Base-by-base conservation (phyloP, 169 alveolate genomes). In the Perkinsus olseni region DNA sequence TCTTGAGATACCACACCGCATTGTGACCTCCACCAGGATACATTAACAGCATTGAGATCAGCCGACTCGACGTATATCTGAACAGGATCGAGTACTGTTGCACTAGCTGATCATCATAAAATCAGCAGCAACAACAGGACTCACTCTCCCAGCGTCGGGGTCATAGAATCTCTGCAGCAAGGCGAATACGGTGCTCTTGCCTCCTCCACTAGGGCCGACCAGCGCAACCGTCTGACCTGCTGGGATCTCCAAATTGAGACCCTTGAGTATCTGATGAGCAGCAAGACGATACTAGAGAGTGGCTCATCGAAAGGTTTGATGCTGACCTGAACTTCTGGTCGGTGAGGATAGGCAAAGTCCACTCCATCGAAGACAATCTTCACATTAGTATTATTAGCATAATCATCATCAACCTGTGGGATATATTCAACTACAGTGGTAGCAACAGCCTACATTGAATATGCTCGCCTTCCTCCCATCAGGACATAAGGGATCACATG, bases 161-260 rank as follows among this genome's bases (percentile, higher is more conserved):
- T 94, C 96, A 92, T 97, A 97, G 94, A 97, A 97, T 93, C 98
- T 95, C 92, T 95, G 95, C 3, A 98, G 93, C 48, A 98, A 93
- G 91, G 97, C 95, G 93, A 96, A 95, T 40, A 97, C 95, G 6
- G 99, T 97, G 38, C 97, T 94, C 94, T 97, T 97, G 21, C 99
- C 99, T 13, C 97, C 93, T 0, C 99, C 99, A n/a, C 98, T 95
- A 0, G 95, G 91, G 0, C 99, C 99, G 45, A 95, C 96, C 91
- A 97, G 93, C 34, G 98, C 98, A 0, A 97, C 94, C 50, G 94
- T 94, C 74, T 95, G 94, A 36, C 98, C 98, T 8, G 97, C 94
- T 34, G 92, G 38, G 28, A 96, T 95, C 50, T n/a, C 1, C 74
- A 94, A 34, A 37, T 13, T 40, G 38, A 93, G 62, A 17, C 91